A percentile compares a stretch with the other conserved stretches of the same genome.
Conservation (phyloP, 2,329 filamentous ascomycete species). For the Fusarium sulawesiense region DNA sequence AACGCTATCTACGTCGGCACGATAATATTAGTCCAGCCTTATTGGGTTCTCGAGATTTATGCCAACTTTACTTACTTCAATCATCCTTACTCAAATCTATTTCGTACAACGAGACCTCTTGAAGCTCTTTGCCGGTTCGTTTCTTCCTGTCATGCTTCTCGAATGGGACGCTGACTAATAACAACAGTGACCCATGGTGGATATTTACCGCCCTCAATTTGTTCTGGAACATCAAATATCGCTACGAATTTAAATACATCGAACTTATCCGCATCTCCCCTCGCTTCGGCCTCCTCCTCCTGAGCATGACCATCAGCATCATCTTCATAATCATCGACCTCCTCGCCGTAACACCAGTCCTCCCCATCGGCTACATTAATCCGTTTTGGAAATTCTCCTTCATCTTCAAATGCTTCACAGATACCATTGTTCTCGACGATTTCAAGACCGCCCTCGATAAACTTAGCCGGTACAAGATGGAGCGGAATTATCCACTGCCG, state of each 20-base stretch:
- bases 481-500: constrained; percentile 14
- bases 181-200: constrained; percentile 72
- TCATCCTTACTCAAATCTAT: constrained; percentile 61
- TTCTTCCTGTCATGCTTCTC: too few relatives aligned
- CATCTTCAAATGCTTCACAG: constrained; percentile 69
- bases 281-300: constrained; percentile 71
- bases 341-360: constrained; percentile 65
- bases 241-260: constrained; percentile 68
- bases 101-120: constrained; percentile 65
- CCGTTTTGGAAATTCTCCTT: constrained; percentile 39
- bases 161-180: background rate
- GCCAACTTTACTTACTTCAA: constrained; percentile 75
- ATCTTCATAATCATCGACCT: constrained; percentile 71
- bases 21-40: constrained; percentile 68
- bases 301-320: constrained; percentile 70
- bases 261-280: constrained; percentile 71
- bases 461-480: constrained; percentile 31
- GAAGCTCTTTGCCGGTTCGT: constrained; percentile 68
- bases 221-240: constrained; percentile 71
- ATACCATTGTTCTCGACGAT: constrained; percentile 74
- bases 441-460: constrained; percentile 69
- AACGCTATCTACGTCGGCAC: constrained; percentile 69
- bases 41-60: constrained; percentile 73
- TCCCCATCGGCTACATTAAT: constrained; percentile 51
- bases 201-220: constrained; percentile 69